Conservation (phyloP, 1,139 yeast species). For the Taphrina pruni region DNA sequence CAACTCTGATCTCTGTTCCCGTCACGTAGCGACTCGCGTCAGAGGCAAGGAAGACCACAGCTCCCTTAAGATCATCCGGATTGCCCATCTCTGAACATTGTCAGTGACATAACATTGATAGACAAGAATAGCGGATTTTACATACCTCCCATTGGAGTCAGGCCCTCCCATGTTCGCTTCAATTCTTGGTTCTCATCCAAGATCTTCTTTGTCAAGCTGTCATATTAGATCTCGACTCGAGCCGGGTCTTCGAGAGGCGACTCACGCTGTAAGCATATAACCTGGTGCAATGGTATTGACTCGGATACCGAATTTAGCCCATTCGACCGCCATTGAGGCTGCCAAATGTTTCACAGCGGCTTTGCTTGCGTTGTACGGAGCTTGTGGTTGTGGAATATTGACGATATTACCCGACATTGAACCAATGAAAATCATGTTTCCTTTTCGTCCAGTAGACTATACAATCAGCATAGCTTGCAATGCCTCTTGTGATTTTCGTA, state of each 20-base stretch:
- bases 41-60: slow-evolving; percentile 70
- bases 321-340: slow-evolving; percentile 63
- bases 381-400: slow-evolving; percentile 69
- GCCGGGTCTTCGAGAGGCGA: neutral
- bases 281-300: slow-evolving; percentile 66
- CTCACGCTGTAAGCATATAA: slow-evolving; percentile 60
- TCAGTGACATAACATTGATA: slow-evolving; percentile 53
- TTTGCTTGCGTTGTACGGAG: slow-evolving; percentile 65
- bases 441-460: slow-evolving; percentile 23
- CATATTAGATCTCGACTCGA: neutral
- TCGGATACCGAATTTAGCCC: slow-evolving; percentile 62
- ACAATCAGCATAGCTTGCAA: neutral
- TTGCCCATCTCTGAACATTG: slow-evolving; percentile 26
- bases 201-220: slow-evolving; percentile 24
- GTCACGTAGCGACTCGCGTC: slow-evolving; percentile 71
- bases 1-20: slow-evolving; percentile 69
- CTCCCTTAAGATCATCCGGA: slow-evolving; percentile 71
- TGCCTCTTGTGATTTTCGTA: slow-evolving; percentile 51
- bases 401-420: slow-evolving; percentile 71
- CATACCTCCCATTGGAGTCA: slow-evolving; percentile 70
- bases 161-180: slow-evolving; percentile 57
- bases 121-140: neutral
- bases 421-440: slow-evolving; percentile 66
- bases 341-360: slow-evolving; percentile 66
- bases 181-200: slow-evolving; percentile 28